phyloP scores from a whole-genome alignment of 148 eudicot genomes.

The Rhododendron williamsianum region DNA sequence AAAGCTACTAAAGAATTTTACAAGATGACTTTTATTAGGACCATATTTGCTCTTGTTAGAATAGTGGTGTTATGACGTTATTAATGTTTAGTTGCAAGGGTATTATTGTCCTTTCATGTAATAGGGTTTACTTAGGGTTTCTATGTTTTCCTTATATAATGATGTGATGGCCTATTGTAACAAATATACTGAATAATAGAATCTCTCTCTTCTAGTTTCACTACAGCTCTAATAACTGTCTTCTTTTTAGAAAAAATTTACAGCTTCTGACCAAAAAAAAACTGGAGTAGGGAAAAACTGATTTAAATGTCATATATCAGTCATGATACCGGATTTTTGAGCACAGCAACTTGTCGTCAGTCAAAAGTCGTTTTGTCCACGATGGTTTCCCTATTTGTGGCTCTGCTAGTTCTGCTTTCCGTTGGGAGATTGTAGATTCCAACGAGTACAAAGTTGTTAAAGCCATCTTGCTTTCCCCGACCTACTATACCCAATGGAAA shows the following conservation, averaged over 20 bases:
- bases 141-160: too few relatives aligned
- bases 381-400: constrained; percentile 58
- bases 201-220: too few relatives aligned
- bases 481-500: constrained; percentile 21
- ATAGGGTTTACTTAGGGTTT: too few relatives aligned
- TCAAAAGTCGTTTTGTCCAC: constrained; percentile 80
- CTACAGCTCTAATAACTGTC: neutral
- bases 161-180: too few relatives aligned
- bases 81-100: too few relatives aligned
- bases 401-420: constrained; percentile 46
- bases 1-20: neutral
- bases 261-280: too few relatives aligned
- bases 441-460: constrained; percentile 66
- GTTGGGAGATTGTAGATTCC: constrained; percentile 62
- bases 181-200: too few relatives aligned
- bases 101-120: too few relatives aligned
- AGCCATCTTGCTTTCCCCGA: constrained; percentile 46
- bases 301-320: neutral
- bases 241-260: neutral
- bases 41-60: neutral
- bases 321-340: constrained; percentile 70
- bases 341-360: constrained; percentile 60
- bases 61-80: too few relatives aligned
- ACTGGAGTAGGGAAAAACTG: neutral
- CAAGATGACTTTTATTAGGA: neutral